Conservation (phyloP, 768 basidiomycete species). For the Boletus pseudo-olivaceus region DNA sequence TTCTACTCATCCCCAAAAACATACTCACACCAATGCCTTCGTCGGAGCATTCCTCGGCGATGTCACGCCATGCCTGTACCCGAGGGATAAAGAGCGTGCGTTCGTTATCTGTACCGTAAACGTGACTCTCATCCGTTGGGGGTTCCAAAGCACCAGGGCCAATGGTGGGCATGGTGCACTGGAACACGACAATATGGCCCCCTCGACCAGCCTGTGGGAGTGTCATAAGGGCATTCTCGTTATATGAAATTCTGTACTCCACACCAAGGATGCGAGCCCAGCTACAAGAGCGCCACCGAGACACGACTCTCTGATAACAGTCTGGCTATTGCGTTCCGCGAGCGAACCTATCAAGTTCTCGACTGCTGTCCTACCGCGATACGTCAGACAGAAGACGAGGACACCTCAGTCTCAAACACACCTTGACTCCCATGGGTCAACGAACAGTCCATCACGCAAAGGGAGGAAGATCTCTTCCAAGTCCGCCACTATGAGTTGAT, state of each 20-base stretch:
- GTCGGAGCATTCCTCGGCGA: constrained; percentile 86
- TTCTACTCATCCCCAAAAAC: constrained; percentile 77
- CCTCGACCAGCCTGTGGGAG: constrained; percentile 55
- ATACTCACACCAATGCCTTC: constrained; percentile 88
- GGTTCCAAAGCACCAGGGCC: constrained; percentile 69
- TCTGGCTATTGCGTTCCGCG: constrained; percentile 56
- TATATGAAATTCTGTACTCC: constrained; percentile 25
- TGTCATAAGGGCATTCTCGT: constrained; percentile 7
- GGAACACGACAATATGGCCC: constrained; percentile 75
- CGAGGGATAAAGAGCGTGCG: constrained; percentile 73
- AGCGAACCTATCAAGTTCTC: constrained; percentile 64
- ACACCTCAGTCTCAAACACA: constrained; percentile 33
- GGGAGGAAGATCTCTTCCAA: constrained; percentile 93
- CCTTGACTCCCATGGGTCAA: constrained; percentile 69
- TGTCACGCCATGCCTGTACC: constrained; percentile 72
- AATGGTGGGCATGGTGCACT: constrained; percentile 61
- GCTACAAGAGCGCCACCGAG: constrained; percentile 77
- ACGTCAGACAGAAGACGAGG: constrained; percentile 3
- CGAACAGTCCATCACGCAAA: constrained; percentile 67
- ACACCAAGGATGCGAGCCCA: constrained; percentile 67
- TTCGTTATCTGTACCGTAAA: constrained; percentile 87
- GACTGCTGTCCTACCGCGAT: constrained; percentile 49
- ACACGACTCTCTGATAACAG: constrained; percentile 51
- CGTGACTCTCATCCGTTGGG: constrained; percentile 54
- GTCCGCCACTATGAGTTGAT: constrained; percentile 82